These are phyloP conservation scores for Hyphodiscus hymeniophilus DNA, from an alignment of 495 filamentous ascomycete genomes.

Conservation along the genomic window DNA sequence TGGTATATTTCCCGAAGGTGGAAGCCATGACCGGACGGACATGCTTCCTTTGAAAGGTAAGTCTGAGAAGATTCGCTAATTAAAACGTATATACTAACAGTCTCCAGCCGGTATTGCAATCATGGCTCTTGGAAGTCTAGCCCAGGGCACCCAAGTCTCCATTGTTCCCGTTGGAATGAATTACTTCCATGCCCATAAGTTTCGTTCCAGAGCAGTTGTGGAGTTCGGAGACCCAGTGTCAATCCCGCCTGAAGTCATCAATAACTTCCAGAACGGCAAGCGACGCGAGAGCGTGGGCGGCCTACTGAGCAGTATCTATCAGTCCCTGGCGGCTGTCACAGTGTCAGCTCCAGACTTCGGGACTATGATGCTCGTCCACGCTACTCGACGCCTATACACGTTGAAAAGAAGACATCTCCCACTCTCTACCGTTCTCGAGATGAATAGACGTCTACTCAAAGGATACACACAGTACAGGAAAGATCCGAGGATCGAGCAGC, in stretches of 20 bases:
- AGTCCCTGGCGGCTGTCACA: constrained; percentile 74
- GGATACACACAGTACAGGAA: not conserved
- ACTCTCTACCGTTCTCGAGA: constrained; percentile 1
- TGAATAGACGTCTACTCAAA: constrained; percentile 12
- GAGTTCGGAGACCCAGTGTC: constrained; percentile 86
- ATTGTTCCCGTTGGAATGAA: constrained; percentile 97
- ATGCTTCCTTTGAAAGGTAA: constrained; percentile 71
- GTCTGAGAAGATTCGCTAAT: not conserved
- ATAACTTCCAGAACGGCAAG: constrained; percentile 71
- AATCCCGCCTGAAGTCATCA: constrained; percentile 64
- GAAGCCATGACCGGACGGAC: constrained; percentile 89
- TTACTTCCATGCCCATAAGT: constrained; percentile 97
- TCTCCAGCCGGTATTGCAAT: constrained; percentile 74
- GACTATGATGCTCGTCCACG: constrained; percentile 61
- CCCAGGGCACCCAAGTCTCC: constrained; percentile 48
- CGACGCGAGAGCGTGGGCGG: constrained; percentile 71
- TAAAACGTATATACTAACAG: not conserved
- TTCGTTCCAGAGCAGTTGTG: constrained; percentile 87
- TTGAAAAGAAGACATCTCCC: constrained; percentile 3
- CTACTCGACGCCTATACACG: constrained; percentile 7
- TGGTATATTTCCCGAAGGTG: constrained; percentile 94
- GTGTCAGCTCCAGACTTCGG: constrained; percentile 90
- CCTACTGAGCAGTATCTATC: constrained; percentile 72
- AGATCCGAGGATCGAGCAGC: not conserved
- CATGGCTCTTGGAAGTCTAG: constrained; percentile 88